Evolutionary conservation across 75 land plant genomes (phyloP), one percentile per base, ranked within the genome.

Genomic region (Pinus tabuliformis): DNA sequence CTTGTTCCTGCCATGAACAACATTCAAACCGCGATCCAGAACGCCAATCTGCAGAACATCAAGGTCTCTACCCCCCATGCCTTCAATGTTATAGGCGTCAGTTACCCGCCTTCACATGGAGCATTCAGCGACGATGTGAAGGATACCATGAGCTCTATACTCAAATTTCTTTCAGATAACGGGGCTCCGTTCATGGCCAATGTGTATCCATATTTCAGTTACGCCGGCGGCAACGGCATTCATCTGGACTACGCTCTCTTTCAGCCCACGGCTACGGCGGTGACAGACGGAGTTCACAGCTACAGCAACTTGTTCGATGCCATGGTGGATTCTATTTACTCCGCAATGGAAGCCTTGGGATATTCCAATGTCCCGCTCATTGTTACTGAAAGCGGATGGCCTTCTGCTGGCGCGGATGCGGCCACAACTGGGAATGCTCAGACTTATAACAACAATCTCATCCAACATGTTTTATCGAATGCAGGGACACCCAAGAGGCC

Each of bases 341-440:
- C 86, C 14, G 90, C 92, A 6, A 63, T 90, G 77, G 90, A 79
- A 62, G 79, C 33, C 33, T 33, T 33, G 33, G 33, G 33, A 33
- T 33, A 72, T 2, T 13, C 59, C 5, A 49, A 65, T 3, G 56
- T 88, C 14, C 58, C 58, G 59, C 75, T 90, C 17, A 84, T 85
- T 17, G 78, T 90, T 28, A 78, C 92, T 14, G 92, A 90, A 62
- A 90, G 79, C 42, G 92, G 92, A 26, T 90, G 92, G 92, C 90
- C 91, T 0, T 81, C 89, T 18, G 79, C 57, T 0, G 87, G 87
- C 3, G 83, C 59, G 14, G 45, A 12, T n/a, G 87, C 42, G 3
- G 84, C 89, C 15, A 58, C 80, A 1, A 0, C 78, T 9, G 77
- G 68, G 9, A 91, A 86, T 59, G 89, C 93, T 18, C 30, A 52